Percentiles rank a stretch among this genome's conserved stretches.
Conservation (phyloP, 1,284 basidiomycete species). For the Butyriboletus regius region DNA sequence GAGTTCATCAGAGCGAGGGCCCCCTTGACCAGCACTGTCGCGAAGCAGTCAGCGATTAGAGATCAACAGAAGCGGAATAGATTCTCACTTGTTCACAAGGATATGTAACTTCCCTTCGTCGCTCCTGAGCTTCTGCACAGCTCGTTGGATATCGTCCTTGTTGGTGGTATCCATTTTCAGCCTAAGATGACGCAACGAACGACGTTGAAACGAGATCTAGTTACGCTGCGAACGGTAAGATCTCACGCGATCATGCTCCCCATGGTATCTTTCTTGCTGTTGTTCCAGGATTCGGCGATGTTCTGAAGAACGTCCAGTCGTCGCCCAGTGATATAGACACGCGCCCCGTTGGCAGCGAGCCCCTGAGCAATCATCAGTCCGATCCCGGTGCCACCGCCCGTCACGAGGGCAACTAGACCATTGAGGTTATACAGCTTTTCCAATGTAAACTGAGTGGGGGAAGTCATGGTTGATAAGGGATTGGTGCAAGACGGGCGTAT, state of each 20-base stretch:
- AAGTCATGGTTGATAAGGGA: slow-evolving; percentile 18
- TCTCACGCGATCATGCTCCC: slow-evolving; percentile 55
- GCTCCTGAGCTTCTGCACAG: slow-evolving; percentile 39
- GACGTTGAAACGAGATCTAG: neutral
- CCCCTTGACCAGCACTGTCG: slow-evolving; percentile 62
- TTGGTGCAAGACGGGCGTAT: neutral
- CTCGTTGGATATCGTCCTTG: slow-evolving; percentile 56
- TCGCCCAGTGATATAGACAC: slow-evolving; percentile 72
- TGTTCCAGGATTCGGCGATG: slow-evolving; percentile 44
- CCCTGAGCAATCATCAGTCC: slow-evolving; percentile 69
- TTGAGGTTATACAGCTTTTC: slow-evolving; percentile 52
- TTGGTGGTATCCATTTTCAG: slow-evolving; percentile 63
- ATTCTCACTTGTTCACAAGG: slow-evolving; percentile 68
- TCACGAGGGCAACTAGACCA: slow-evolving; percentile 63
- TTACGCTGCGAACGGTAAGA: slow-evolving; percentile 5
- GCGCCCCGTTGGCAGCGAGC: slow-evolving; percentile 69
- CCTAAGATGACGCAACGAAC: slow-evolving; percentile 32
- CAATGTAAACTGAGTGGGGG: slow-evolving; percentile 22
- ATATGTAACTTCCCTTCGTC: slow-evolving; percentile 66
- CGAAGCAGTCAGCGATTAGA: neutral
- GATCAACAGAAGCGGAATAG: neutral
- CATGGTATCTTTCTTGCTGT: slow-evolving; percentile 32
- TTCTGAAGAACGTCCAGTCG: slow-evolving; percentile 57
- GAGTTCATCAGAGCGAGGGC: slow-evolving; percentile 56
- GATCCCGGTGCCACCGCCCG: slow-evolving; percentile 77